Base-by-base conservation (phyloP, 179 eudicot species). In the Beta macrorhiza region DNA sequence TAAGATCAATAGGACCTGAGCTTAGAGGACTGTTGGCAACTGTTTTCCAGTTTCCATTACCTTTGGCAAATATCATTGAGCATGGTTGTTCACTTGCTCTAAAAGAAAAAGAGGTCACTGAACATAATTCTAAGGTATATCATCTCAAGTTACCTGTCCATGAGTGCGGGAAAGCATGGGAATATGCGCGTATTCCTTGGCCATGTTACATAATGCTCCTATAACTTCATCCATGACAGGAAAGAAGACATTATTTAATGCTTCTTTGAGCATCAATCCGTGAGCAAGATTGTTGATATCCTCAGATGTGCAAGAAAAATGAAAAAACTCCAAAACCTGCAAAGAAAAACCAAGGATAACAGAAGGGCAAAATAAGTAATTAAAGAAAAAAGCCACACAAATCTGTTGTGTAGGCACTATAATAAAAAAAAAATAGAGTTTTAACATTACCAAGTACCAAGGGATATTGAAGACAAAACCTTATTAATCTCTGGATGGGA, bases 91-190 rank as follows among this genome's bases (percentile, higher is more conserved):
- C 42, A 37, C 42, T 37, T 37, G 42, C 42, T 37, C 42, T 37
- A 2, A 37, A 37, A 37, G 42, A 37, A 37, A 37, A 37, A 37
- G 42, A 37, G 42, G 10, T 49, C 9, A 49, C 52, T 9, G 7
- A 5, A 49, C 7, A 49, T 9, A 49, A 49, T 49, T 6, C 7
- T 6, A 49, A 6, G 7, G 7, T 57, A 53, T 65, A 65, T 14
- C 59, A 13, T 20, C 37, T 47, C 9, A 42, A 32, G 25, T 53
- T 89, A 95, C 99, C 95, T 93, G 99, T 70, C 99, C 99, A 87
- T 96, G 99, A 78, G 99, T 96, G 80, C 97, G 94, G 85, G 99
- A 96, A 77, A 96, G 91, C 96, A 96, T 96, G 71, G 96, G 87
- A 84, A 92, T 76, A 57, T 83, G 75, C 52, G 94, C 95, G 85